Evolutionary conservation across 2,329 filamentous ascomycete genomes (phyloP).

Genomic region (Aschersonia sp.): DNA sequence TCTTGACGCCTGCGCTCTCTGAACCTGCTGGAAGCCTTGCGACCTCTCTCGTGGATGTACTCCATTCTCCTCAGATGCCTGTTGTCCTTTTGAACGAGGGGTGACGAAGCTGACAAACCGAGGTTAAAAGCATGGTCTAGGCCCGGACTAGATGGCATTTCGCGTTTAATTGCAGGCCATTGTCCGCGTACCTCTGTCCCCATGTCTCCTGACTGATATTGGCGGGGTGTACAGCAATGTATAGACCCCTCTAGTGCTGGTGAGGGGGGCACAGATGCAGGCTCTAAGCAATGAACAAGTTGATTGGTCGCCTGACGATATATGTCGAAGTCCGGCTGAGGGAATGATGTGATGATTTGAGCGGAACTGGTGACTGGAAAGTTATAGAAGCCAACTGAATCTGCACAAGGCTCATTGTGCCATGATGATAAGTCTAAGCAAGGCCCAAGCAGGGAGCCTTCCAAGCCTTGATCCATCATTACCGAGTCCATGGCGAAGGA

Average conservation of each 20-base stretch:
- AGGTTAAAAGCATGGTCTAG: no score
- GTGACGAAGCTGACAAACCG: no score
- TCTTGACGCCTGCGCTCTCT: constrained; percentile 9
- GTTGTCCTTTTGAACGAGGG: not conserved
- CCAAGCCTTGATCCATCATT: not conserved
- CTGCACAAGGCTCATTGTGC: not conserved
- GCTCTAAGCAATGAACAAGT: not conserved
- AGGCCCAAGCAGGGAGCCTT: not conserved
- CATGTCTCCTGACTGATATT: no score
- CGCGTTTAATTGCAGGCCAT: no score
- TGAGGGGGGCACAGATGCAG: not conserved
- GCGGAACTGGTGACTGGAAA: not conserved
- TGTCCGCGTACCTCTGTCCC: no score
- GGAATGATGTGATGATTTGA: not conserved
- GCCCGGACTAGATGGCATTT: no score
- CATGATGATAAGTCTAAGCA: not conserved
- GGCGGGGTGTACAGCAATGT: no score
- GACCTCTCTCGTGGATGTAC: constrained; percentile 8
- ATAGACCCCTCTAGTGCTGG: not conserved
- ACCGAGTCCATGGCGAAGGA: not conserved
- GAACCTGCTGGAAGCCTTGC: constrained; percentile 12
- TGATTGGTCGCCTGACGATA: not conserved
- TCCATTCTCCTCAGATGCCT: not conserved
- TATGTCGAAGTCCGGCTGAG: not conserved
- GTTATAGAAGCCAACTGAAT: not conserved